phyloP scores from a whole-genome alignment of 305 asterid genomes.

The Rubia peregrina region DNA sequence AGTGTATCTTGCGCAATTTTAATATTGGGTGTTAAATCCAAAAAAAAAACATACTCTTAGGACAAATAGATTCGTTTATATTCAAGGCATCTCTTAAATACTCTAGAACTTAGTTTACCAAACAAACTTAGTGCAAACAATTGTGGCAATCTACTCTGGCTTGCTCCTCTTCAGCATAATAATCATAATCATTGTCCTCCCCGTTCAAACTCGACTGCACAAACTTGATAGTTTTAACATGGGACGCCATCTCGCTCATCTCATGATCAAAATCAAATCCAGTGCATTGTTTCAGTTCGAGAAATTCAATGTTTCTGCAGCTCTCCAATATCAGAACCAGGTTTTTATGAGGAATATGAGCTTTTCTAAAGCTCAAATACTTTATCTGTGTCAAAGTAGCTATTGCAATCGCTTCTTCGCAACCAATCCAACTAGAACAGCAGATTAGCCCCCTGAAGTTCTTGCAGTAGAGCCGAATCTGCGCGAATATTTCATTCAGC shows the following conservation, averaged over 20 bases:
- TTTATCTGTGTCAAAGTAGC: conserved; percentile 5
- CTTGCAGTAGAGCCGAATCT: conserved; percentile 11
- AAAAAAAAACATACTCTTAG: too few species aligned
- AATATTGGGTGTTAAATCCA: too few species aligned
- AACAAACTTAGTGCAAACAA: background rate
- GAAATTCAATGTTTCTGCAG: conserved; percentile 12
- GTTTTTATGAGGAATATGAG: conserved; percentile 2
- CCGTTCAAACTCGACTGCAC: background rate
- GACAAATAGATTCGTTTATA: too few species aligned
- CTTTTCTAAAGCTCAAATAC: conserved; percentile 8
- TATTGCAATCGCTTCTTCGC: conserved; percentile 13
- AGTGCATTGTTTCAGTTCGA: conserved; percentile 3
- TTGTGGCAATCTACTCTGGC: background rate
- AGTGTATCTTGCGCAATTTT: too few species aligned
- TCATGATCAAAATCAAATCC: conserved; percentile 11
- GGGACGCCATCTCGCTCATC: conserved; percentile 9
- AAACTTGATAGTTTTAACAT: conserved; percentile 4
- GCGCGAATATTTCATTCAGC: conserved; percentile 12
- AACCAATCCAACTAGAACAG: conserved; percentile 17
- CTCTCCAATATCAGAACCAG: conserved; percentile 5
- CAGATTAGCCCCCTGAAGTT: conserved; percentile 8
- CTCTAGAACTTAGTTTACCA: too few species aligned
- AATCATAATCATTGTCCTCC: conserved; percentile 6
- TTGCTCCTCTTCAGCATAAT: conserved; percentile 5
- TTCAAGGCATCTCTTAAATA: too few species aligned